These are phyloP conservation scores for Yueomyces sp. DNA, from an alignment of 805 yeast species.

Conservation along the genomic window DNA sequence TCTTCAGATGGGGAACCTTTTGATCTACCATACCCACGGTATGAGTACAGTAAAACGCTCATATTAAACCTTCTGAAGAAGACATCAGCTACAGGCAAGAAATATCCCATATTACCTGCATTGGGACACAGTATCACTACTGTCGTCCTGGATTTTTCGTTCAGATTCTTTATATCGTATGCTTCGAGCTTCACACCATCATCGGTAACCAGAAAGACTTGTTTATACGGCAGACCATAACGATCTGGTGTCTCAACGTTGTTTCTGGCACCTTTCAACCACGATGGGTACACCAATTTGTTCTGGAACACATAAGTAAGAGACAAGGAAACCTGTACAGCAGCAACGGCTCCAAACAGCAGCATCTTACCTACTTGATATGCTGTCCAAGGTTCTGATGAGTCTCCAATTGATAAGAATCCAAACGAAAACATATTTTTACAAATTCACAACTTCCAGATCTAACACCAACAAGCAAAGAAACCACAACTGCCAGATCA, in stretches of 20 bases:
- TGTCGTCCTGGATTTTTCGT: conserved; percentile 31
- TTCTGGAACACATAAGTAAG: conserved; percentile 41
- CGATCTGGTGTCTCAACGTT: conserved; percentile 66
- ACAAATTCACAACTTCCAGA: conserved; percentile 5
- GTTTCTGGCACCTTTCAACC: conserved; percentile 58
- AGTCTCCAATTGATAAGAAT: no score
- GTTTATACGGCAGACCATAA: conserved; percentile 54
- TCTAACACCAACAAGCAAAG: conserved; percentile 7
- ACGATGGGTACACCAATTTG: conserved; percentile 69
- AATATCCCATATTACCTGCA: conserved; percentile 93
- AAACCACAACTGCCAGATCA: neutral
- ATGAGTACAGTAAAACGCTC: conserved; percentile 76
- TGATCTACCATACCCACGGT: conserved; percentile 81
- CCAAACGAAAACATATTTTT: no score
- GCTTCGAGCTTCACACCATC: conserved; percentile 64
- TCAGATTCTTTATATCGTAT: conserved; percentile 29
- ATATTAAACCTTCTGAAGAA: conserved; percentile 49
- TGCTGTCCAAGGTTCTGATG: no score
- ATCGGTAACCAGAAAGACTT: conserved; percentile 41
- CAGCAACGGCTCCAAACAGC: no score
- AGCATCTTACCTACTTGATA: no score
- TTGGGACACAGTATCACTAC: conserved; percentile 75
- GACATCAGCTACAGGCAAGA: conserved; percentile 63
- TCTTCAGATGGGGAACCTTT: conserved; percentile 63
- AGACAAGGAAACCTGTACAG: no score